Conservation (phyloP, 768 basidiomycete genomes). For the Rhodotorula kratochvilovae region DNA sequence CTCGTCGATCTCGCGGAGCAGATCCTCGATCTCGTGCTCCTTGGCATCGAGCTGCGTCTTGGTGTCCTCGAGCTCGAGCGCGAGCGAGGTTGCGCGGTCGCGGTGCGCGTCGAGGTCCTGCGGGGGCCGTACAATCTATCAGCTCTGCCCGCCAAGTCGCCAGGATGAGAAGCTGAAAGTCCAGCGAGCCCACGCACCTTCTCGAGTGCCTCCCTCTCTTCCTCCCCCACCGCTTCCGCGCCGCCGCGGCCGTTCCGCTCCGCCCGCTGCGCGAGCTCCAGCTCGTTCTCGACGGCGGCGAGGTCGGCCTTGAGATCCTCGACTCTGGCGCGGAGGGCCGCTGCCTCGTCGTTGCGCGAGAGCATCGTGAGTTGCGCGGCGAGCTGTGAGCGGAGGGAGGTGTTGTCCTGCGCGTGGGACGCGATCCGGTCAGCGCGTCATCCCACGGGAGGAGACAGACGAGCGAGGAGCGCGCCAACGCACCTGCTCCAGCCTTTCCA, state of each 20-base stretch:
- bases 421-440: not conserved
- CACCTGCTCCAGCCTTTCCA: slow-evolving; percentile 40
- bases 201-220: slow-evolving; percentile 68
- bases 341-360: slow-evolving; percentile 38
- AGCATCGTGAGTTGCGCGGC: slow-evolving; percentile 42
- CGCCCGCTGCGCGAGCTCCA: slow-evolving; percentile 59
- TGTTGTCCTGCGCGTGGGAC: slow-evolving; percentile 34
- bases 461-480: too few species aligned
- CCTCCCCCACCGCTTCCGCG: slow-evolving; percentile 64
- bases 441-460: too few species aligned
- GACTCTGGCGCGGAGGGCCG: slow-evolving; percentile 53
- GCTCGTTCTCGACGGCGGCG: slow-evolving; percentile 59
- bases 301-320: slow-evolving; percentile 67
- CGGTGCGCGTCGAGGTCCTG: slow-evolving; percentile 43
- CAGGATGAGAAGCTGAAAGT: too few species aligned
- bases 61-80: slow-evolving; percentile 38
- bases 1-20: slow-evolving; percentile 69
- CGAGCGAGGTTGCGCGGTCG: slow-evolving; percentile 38
- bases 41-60: slow-evolving; percentile 63
- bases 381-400: slow-evolving; percentile 38
- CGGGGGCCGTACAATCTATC: not conserved
- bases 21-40: slow-evolving; percentile 79
- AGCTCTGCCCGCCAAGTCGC: not conserved
- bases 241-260: slow-evolving; percentile 55
- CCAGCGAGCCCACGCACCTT: slow-evolving; percentile 21